Evolutionary conservation across 768 basidiomycete genomes (phyloP), one percentile per base, ranked within the genome.

Genomic region (Artomyces pyxidatus): DNA sequence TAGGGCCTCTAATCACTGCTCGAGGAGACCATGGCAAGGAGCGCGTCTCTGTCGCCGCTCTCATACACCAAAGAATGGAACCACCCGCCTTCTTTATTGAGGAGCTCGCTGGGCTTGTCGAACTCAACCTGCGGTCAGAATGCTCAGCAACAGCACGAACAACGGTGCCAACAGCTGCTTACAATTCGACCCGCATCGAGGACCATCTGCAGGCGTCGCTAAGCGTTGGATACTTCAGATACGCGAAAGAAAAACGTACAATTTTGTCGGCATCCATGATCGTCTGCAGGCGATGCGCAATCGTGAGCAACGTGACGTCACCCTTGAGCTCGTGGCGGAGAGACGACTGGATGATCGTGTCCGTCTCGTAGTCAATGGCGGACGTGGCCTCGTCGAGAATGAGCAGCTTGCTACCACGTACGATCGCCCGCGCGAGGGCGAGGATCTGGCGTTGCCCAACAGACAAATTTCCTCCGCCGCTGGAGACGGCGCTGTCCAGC

Each of bases 211-310:
- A 17, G 28, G 17, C 37, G 6, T 12, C n/a, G 11, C 10, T n/a
- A 19, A 17, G 45, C 29, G 26, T 12, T 30, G 5, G 19, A 37
- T 11, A 16, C 11, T n/a, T 35, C 14, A 16, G 42, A 37, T 12
- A n/a, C 3, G 25, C 10, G 16, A 16, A 12, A 7, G 11, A 46
- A 19, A 38, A 8, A 56, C 61, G 48, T 49, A 81, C 68, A 38
- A 82, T 76, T 55, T 76, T 75, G 59, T 83, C 80, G 3, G 78
- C 75, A 45, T 80, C 79, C 68, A 79, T 78, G 51, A 82, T 75
- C 7, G 75, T 81, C 48, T 72, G 70, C 6, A 78, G 58, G 14
- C 80, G 71, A 59, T 81, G 79, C 1, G 81, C 81, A 29, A 83
- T 71, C 16, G 77, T 81, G 25, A 82, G 63, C 17, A 82, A 62